Evolutionary conservation across 2,329 filamentous ascomycete genomes (phyloP).

Genomic region (Exophiala calicioides): DNA sequence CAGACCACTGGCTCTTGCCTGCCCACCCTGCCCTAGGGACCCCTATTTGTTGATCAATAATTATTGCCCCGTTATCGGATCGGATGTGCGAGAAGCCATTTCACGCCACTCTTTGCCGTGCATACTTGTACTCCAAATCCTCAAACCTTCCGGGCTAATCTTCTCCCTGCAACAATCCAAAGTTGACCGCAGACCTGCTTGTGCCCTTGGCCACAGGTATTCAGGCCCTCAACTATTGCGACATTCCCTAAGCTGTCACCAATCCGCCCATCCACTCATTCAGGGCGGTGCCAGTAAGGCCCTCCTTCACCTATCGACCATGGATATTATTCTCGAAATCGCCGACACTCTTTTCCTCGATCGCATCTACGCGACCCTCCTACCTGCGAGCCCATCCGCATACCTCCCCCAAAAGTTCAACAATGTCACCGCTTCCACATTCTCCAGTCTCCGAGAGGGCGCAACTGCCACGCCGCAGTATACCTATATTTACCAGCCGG

Average conservation of each 20-base stretch:
- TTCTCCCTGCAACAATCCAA: no score
- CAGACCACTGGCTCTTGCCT: no score
- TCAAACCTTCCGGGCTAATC: no score
- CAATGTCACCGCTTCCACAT: conserved; percentile 58
- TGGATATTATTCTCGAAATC: conserved; percentile 91
- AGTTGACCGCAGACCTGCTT: no score
- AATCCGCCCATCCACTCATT: no score
- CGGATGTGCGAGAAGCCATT: conserved; percentile 13
- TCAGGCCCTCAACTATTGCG: no score
- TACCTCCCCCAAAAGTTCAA: conserved; percentile 54
- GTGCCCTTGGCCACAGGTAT: no score
- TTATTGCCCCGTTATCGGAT: conserved; percentile 13
- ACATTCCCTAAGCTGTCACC: no score
- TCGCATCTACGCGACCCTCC: conserved; percentile 69
- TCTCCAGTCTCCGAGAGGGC: conserved; percentile 49
- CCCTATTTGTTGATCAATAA: no score
- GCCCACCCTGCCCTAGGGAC: no score
- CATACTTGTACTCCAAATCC: no score
- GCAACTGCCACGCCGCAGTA: conserved; percentile 53
- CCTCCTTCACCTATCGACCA: conserved; percentile 51
- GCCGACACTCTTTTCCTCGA: conserved; percentile 82
- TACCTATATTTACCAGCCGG: conserved; percentile 63
- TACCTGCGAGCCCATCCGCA: conserved; percentile 61
- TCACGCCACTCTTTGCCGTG: conserved; percentile 17
- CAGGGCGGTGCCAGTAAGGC: no score